These are phyloP conservation scores for Eimeria necatrix DNA, from an alignment of 169 alveolate genomes.

Conservation along the genomic window DNA sequence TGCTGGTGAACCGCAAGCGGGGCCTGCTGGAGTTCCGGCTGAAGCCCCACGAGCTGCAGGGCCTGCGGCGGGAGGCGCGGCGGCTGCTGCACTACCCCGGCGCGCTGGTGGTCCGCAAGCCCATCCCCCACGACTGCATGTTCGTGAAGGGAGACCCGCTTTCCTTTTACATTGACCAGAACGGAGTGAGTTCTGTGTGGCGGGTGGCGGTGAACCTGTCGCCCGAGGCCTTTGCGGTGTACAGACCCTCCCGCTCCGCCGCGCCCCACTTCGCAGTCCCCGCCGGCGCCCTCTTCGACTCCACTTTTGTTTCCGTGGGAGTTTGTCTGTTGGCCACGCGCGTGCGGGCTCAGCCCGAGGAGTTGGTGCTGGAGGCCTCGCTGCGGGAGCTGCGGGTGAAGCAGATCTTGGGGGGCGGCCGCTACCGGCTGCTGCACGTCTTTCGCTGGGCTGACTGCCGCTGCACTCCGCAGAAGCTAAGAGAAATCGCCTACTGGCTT, in stretches of 20 bases:
- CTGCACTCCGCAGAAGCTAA: neutral
- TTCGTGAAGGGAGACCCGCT: neutral
- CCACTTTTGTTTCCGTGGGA: neutral
- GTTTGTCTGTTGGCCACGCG: neutral
- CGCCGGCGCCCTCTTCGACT: neutral
- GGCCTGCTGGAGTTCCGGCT: neutral
- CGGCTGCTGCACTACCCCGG: neutral
- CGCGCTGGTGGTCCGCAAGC: neutral
- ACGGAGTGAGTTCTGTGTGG: neutral
- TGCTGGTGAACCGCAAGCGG: neutral
- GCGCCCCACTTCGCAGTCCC: neutral
- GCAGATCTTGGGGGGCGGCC: neutral
- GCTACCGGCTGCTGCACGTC: neutral
- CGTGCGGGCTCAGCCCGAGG: neutral
- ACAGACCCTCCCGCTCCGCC: neutral
- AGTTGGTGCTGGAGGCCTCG: neutral
- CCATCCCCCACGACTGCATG: constrained; percentile 13
- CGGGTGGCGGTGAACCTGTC: neutral
- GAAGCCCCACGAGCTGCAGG: neutral
- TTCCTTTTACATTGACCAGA: neutral
- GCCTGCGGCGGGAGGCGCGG: neutral
- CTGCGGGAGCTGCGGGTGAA: neutral
- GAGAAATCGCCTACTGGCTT: neutral
- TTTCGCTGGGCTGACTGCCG: constrained; percentile 25
- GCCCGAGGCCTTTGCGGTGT: constrained; percentile 4